Conservation (phyloP, 768 basidiomycete species). For the Russula dissimulans region DNA sequence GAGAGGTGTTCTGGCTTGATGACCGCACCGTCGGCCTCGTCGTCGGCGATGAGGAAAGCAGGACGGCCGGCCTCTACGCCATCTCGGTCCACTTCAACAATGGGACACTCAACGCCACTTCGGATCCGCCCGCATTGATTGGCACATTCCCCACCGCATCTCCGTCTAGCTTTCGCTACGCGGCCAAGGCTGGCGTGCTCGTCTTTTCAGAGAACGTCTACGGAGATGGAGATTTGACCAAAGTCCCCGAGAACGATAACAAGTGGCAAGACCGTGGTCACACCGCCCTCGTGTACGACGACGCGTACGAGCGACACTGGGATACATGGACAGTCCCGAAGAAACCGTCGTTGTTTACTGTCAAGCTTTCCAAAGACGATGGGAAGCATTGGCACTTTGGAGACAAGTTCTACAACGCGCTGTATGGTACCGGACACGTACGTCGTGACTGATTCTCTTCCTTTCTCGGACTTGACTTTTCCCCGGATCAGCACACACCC, state of each 20-base stretch:
- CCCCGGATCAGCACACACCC: constrained; percentile 53
- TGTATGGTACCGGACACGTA: constrained; percentile 66
- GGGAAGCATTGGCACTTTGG: constrained; percentile 48
- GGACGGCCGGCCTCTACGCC: constrained; percentile 49
- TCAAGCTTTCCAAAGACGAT: constrained; percentile 40
- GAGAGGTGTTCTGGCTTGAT: constrained; percentile 74
- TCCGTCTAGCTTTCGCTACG: constrained; percentile 63
- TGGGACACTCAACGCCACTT: constrained; percentile 26
- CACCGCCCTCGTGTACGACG: constrained; percentile 47
- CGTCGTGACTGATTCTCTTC: constrained; percentile 19
- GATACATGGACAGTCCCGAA: constrained; percentile 68
- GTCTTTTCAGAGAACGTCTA: constrained; percentile 85
- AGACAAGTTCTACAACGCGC: constrained; percentile 44
- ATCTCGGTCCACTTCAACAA: constrained; percentile 42
- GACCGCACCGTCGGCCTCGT: constrained; percentile 61
- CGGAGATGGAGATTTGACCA: constrained; percentile 59
- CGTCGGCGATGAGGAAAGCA: constrained; percentile 42
- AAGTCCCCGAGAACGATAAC: constrained; percentile 61
- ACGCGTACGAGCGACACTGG: constrained; percentile 43
- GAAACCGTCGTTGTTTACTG: constrained; percentile 60
- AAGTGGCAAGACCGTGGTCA: constrained; percentile 65
- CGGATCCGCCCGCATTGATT: constrained; percentile 38
- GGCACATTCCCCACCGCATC: constrained; percentile 62
- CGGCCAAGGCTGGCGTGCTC: constrained; percentile 44
- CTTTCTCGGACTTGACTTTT: neutral